Evolutionary conservation across 106 monocot species (phyloP).

Genomic region (Dendrobium catenatum): DNA sequence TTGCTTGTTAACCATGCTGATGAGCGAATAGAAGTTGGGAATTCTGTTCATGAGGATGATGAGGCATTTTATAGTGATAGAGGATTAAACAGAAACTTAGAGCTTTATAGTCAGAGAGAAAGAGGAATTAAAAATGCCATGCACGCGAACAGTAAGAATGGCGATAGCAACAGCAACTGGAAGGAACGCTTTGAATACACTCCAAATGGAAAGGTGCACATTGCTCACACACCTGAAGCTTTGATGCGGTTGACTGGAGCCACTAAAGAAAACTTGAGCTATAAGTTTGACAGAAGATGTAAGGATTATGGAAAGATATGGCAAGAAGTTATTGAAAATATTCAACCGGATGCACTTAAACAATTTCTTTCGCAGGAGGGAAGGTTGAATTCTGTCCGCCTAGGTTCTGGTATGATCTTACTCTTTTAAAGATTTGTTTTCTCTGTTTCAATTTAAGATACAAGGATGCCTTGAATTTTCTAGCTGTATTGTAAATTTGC

Average conservation of each 20-base stretch:
- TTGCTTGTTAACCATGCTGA: conserved; percentile 14
- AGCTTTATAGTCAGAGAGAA: conserved; percentile 3
- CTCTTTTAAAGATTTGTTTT: neutral
- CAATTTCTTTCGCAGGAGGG: conserved; percentile 16
- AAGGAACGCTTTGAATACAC: conserved; percentile 7
- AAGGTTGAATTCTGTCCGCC: conserved; percentile 15
- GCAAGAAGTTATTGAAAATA: conserved; percentile 23
- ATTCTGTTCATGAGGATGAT: conserved; percentile 11
- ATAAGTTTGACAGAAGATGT: conserved; percentile 12
- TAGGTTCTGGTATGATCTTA: conserved; percentile 16
- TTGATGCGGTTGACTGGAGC: neutral
- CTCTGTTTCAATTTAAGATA: neutral
- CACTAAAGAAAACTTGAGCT: conserved; percentile 1
- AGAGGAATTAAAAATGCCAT: conserved; percentile 5
- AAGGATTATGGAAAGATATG: conserved; percentile 17
- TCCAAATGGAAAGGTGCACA: conserved; percentile 10
- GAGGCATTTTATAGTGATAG: conserved; percentile 9
- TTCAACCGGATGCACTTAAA: conserved; percentile 17
- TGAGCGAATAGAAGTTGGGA: conserved; percentile 14
- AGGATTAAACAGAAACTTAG: conserved; percentile 11
- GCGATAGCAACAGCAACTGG: neutral
- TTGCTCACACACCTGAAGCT: conserved; percentile 8
- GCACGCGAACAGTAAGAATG: conserved; percentile 11
- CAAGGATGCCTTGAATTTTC: neutral
- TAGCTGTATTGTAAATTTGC: neutral